These are phyloP conservation scores for Orychophragmus violaceus DNA, from an alignment of 345 rosid genomes.

Conservation along the genomic window DNA sequence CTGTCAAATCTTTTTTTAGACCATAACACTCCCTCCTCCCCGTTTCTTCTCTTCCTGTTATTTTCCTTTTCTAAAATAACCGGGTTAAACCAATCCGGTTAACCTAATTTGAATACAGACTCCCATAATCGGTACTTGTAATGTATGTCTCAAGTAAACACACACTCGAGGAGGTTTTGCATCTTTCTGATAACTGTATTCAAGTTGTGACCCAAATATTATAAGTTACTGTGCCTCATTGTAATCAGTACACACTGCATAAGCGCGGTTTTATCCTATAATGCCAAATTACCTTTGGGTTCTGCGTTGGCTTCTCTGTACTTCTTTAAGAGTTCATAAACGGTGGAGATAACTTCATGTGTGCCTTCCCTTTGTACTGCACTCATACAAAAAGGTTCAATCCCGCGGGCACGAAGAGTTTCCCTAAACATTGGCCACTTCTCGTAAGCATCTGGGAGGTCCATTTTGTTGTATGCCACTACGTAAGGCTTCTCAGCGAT, in stretches of 20 bases:
- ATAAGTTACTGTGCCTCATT: too few relatives aligned
- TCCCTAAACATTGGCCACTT: constrained; percentile 69
- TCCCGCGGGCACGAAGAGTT: constrained; percentile 54
- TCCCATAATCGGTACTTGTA: too few relatives aligned
- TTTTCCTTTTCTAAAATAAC: background rate
- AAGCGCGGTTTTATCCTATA: background rate
- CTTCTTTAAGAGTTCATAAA: constrained; percentile 56
- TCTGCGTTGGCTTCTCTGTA: constrained; percentile 44
- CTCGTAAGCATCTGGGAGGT: constrained; percentile 78
- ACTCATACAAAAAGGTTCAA: constrained; percentile 76
- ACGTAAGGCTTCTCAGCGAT: constrained; percentile 70
- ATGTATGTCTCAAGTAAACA: too few relatives aligned
- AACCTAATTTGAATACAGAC: too few relatives aligned
- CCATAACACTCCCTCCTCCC: constrained; percentile 29
- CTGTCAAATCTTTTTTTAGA: constrained; percentile 12
- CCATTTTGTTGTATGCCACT: constrained; percentile 90
- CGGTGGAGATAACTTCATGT: constrained; percentile 58
- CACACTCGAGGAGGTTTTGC: too few relatives aligned
- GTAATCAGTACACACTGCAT: background rate
- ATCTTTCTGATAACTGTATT: too few relatives aligned
- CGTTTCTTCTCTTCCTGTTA: constrained; percentile 21
- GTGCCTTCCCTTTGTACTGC: constrained; percentile 79
- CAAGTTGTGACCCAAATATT: too few relatives aligned
- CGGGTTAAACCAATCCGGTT: background rate
- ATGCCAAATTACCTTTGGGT: constrained; percentile 46